These are phyloP conservation scores for Spergularia bocconei DNA, from an alignment of 148 eudicot genomes.

Conservation along the genomic window DNA sequence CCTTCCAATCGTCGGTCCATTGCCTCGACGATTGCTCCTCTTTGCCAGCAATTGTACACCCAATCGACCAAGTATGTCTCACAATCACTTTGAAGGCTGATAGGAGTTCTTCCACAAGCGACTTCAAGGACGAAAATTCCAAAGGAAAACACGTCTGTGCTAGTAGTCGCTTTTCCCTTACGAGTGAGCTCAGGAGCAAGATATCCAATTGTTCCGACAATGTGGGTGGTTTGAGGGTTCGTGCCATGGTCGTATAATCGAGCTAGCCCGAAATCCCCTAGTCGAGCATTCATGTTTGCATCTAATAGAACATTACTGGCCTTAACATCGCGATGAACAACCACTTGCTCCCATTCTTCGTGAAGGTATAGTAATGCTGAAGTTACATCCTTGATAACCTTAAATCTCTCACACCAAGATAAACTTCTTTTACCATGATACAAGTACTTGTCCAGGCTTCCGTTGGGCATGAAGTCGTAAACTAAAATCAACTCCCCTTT, in stretches of 20 bases:
- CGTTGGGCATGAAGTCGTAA: conserved; percentile 47
- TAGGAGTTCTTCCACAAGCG: conserved; percentile 43
- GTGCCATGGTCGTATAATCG: conserved; percentile 41
- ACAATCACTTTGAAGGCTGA: conserved; percentile 12
- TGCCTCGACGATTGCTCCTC: conserved; percentile 27
- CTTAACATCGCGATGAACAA: conserved; percentile 46
- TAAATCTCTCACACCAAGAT: conserved; percentile 34
- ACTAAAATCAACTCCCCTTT: conserved; percentile 39
- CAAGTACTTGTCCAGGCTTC: conserved; percentile 41
- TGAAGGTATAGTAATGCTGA: conserved; percentile 46
- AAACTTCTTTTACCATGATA: conserved; percentile 18
- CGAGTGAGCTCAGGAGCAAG: conserved; percentile 45
- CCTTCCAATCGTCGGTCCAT: conserved; percentile 34
- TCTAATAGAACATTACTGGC: conserved; percentile 46
- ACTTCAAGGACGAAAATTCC: conserved; percentile 41
- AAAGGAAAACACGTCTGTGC: conserved; percentile 39
- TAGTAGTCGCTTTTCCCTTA: conserved; percentile 39
- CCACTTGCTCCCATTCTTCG: conserved; percentile 51
- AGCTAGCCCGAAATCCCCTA: conserved; percentile 51
- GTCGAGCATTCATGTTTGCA: conserved; percentile 35
- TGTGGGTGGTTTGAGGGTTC: conserved; percentile 42
- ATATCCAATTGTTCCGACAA: conserved; percentile 46
- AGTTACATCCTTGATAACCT: conserved; percentile 39
- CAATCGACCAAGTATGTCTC: conserved; percentile 28
- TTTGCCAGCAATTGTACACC: conserved; percentile 35